A percentile compares a stretch with the other conserved stretches of the same genome.
Conservation (phyloP, 192 early-diverging fungal genomes). For the Coemansia sp. region DNA sequence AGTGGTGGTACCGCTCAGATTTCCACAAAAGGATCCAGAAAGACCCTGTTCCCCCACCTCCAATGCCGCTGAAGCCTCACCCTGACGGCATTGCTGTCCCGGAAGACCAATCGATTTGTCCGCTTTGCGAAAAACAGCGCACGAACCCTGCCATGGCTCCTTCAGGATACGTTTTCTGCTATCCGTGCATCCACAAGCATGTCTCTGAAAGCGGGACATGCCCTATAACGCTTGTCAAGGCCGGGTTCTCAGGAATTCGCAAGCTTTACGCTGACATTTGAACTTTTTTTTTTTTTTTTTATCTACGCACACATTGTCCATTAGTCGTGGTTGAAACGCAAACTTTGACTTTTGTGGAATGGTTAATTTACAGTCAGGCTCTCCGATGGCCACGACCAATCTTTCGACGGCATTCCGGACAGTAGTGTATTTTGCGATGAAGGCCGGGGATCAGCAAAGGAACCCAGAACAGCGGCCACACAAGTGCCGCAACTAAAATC, state of each 20-base stretch:
- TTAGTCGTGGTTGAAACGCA: too few relatives aligned
- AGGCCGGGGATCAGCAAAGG: slow-evolving; percentile 42
- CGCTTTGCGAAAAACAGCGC: slow-evolving; percentile 68
- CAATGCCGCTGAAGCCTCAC: slow-evolving; percentile 71
- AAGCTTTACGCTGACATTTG: slow-evolving; percentile 50
- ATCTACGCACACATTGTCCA: neutral
- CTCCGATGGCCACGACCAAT: slow-evolving; percentile 44
- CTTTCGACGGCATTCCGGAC: slow-evolving; percentile 44
- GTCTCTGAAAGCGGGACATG: slow-evolving; percentile 71
- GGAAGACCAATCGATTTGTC: slow-evolving; percentile 69
- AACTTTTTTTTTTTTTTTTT: neutral
- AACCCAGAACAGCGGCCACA: slow-evolving; percentile 56
- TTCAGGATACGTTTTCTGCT: slow-evolving; percentile 93
- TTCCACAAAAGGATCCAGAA: slow-evolving; percentile 61
- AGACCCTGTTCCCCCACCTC: slow-evolving; percentile 68
- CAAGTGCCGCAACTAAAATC: slow-evolving; percentile 28
- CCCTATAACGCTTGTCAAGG: slow-evolving; percentile 69
- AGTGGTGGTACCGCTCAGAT: slow-evolving; percentile 94
- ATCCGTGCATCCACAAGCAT: slow-evolving; percentile 79
- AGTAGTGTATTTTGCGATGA: slow-evolving; percentile 51
- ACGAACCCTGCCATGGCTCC: slow-evolving; percentile 85
- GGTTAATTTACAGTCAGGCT: neutral
- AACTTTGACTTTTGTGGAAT: neutral
- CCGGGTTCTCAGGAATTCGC: slow-evolving; percentile 25
- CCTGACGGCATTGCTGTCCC: slow-evolving; percentile 74